These are phyloP conservation scores for Coemansia sp. DNA, from an alignment of 192 early-diverging fungal species.

Conservation along the genomic window DNA sequence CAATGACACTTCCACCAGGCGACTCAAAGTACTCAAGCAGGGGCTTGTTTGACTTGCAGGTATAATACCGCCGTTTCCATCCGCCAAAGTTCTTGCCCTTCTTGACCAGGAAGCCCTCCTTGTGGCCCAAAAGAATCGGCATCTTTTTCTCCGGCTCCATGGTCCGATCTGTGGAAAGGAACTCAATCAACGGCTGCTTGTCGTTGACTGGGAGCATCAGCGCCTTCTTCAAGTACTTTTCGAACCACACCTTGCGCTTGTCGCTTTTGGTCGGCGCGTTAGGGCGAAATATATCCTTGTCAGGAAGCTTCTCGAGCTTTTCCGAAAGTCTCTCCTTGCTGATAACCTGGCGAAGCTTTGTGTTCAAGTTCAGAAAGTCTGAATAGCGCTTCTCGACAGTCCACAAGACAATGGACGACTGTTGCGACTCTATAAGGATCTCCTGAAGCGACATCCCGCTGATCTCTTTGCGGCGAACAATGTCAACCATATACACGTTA, in stretches of 20 bases:
- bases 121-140: constrained; percentile 61
- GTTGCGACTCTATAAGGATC: constrained; percentile 47
- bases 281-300: constrained; percentile 78
- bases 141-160: constrained; percentile 52
- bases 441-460: constrained; percentile 52
- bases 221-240: constrained; percentile 78
- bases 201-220: constrained; percentile 62
- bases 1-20: constrained; percentile 70
- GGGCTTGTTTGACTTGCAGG: constrained; percentile 60
- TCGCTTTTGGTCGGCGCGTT: constrained; percentile 84
- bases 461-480: constrained; percentile 40
- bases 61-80: constrained; percentile 91
- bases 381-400: constrained; percentile 84
- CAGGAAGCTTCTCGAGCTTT: constrained; percentile 75
- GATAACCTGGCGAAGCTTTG: constrained; percentile 61
- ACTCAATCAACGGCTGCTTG: constrained; percentile 66
- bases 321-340: constrained; percentile 40
- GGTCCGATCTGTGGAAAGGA: constrained; percentile 70
- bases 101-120: constrained; percentile 88
- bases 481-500: constrained; percentile 55
- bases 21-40: constrained; percentile 82
- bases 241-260: constrained; percentile 81
- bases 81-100: constrained; percentile 96
- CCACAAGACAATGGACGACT: constrained; percentile 65
- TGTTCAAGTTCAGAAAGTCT: constrained; percentile 81